Percentiles rank a stretch among this genome's conserved stretches.
phyloP scores from a whole-genome alignment of 192 early-diverging fungal species.

The Gaertneriomyces sp. region DNA sequence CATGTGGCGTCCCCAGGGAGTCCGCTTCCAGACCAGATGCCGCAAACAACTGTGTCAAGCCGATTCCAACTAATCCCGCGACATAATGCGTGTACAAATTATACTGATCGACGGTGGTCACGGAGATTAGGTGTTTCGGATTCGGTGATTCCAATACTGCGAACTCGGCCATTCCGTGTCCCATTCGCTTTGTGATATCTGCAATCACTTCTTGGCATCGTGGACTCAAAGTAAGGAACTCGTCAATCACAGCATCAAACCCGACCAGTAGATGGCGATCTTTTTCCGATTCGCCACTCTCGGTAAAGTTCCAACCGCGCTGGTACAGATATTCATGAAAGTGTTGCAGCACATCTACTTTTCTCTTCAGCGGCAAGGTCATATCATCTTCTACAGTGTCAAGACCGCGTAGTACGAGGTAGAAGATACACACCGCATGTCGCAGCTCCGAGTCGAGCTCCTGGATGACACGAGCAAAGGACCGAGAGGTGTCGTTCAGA shows the following conservation, averaged over 20 bases:
- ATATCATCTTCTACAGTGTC: constrained; percentile 99
- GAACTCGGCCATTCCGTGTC: constrained; percentile 88
- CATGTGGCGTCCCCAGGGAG: constrained; percentile 13
- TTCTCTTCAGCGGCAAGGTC: constrained; percentile 74
- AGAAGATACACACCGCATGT: constrained; percentile 86
- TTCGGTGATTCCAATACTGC: constrained; percentile 4
- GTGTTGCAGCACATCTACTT: constrained; percentile 68
- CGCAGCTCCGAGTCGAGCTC: constrained; percentile 46
- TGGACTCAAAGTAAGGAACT: constrained; percentile 73
- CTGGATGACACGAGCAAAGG: constrained; percentile 93
- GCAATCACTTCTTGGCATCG: constrained; percentile 84
- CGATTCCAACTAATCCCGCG: constrained; percentile 91
- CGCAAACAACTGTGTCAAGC: constrained; percentile 86
- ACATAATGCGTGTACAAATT: constrained; percentile 98
- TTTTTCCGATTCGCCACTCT: constrained; percentile 88
- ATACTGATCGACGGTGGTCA: constrained; percentile 76
- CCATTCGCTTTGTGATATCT: constrained; percentile 91
- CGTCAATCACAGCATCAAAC: constrained; percentile 84
- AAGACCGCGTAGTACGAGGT: constrained; percentile 89
- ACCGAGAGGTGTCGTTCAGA: constrained; percentile 90
- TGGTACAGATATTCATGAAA: constrained; percentile 81
- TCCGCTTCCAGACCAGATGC: constrained; percentile 76
- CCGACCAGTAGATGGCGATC: constrained; percentile 85
- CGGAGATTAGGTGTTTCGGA: constrained; percentile 41
- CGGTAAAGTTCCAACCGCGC: constrained; percentile 54